Percentiles rank a stretch among this genome's conserved stretches.
phyloP scores from a whole-genome alignment of 1,139 yeast species.

The Kurtzmaniella quercitrusa region DNA sequence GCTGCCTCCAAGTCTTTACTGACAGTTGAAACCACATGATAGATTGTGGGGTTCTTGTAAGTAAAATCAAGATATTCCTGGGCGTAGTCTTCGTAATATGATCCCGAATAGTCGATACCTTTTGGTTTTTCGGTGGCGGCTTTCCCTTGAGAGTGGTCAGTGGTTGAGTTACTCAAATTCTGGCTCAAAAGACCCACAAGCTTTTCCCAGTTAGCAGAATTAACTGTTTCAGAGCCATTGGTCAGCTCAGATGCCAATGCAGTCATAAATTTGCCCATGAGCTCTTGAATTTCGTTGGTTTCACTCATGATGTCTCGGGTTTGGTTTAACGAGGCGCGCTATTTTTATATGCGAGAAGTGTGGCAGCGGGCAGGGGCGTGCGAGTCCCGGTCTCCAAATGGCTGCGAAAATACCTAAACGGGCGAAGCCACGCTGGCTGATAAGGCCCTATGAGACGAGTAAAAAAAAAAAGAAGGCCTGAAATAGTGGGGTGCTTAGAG shows the following conservation, averaged over 20 bases:
- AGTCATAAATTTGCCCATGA: neutral
- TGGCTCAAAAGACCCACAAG: neutral
- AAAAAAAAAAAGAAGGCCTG: too few relatives aligned
- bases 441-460: neutral
- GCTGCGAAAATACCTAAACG: neutral
- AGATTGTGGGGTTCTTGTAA: constrained; percentile 57
- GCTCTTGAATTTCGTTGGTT: neutral
- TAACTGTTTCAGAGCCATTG: too few relatives aligned
- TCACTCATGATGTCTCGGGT: neutral
- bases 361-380: neutral
- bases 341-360: neutral
- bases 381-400: neutral
- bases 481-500: too few relatives aligned
- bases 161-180: too few relatives aligned
- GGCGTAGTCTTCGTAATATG: constrained; percentile 23
- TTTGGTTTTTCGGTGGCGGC: neutral
- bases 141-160: too few relatives aligned
- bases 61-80: constrained; percentile 56
- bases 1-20: constrained; percentile 36
- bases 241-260: too few relatives aligned
- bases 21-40: constrained; percentile 51
- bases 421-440: neutral
- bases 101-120: neutral
- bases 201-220: too few relatives aligned
- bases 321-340: neutral